phyloP scores from a whole-genome alignment of 2,329 filamentous ascomycete genomes.

The Elsinoe perseae region DNA sequence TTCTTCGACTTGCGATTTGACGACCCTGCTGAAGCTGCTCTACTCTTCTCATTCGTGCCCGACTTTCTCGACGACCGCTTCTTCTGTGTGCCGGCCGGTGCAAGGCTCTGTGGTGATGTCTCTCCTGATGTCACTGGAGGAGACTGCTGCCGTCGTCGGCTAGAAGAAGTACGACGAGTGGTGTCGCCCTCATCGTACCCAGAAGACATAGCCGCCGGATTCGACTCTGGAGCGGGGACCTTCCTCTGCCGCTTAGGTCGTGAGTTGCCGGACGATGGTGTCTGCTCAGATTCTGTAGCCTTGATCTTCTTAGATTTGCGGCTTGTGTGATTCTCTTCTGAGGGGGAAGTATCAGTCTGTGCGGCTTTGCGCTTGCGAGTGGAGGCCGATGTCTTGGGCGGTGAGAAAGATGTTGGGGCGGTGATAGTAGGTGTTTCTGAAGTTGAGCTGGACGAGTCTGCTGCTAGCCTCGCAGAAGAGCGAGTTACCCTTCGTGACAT shows the following conservation, averaged over 20 bases:
- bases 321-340: constrained; percentile 33
- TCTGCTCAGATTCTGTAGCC: constrained; percentile 48
- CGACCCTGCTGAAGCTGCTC: constrained; percentile 22
- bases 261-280: constrained; percentile 35
- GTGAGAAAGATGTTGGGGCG: constrained; percentile 25
- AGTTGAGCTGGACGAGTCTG: constrained; percentile 44
- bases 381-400: constrained; percentile 31
- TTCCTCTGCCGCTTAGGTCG: constrained; percentile 50
- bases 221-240: constrained; percentile 17
- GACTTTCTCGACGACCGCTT: constrained; percentile 33
- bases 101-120: constrained; percentile 42
- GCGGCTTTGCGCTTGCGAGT: constrained; percentile 28
- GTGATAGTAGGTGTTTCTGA: constrained; percentile 39
- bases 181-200: constrained; percentile 46
- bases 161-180: constrained; percentile 20
- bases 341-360: constrained; percentile 38
- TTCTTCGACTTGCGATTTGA: constrained; percentile 28
- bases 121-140: constrained; percentile 55
- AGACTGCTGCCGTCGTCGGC: constrained; percentile 45
- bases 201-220: constrained; percentile 59
- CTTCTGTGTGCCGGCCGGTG: constrained; percentile 56
- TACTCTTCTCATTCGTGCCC: constrained; percentile 8
- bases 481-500: constrained; percentile 97
- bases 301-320: constrained; percentile 43
- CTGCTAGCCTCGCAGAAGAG: constrained; percentile 85